Conservation (phyloP, 2,329 filamentous ascomycete genomes). For the Leptographium lundbergii region DNA sequence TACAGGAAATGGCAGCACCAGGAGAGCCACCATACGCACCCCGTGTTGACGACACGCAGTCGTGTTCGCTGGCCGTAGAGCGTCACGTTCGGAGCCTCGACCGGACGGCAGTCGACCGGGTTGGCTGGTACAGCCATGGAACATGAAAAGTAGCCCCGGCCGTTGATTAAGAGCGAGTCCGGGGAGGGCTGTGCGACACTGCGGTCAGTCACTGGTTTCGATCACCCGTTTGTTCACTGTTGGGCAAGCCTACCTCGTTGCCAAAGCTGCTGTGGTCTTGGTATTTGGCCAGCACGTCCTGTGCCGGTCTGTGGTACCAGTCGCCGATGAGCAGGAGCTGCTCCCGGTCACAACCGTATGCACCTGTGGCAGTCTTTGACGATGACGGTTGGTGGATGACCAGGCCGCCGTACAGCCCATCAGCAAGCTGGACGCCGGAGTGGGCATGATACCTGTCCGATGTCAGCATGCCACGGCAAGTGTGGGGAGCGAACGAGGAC, state of each 20-base stretch:
- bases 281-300: not conserved
- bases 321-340: constrained; percentile 5
- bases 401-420: constrained; percentile 6
- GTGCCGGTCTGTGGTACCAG: constrained; percentile 4
- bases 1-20: not conserved
- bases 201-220: no score
- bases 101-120: constrained; percentile 27
- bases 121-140: constrained; percentile 30
- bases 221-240: not conserved
- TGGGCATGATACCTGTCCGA: constrained; percentile 4
- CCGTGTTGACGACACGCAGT: constrained; percentile 11
- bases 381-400: constrained; percentile 2
- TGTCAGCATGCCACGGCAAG: not conserved
- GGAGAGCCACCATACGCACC: not conserved
- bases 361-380: not conserved
- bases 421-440: constrained; percentile 2
- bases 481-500: not conserved
- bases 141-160: constrained; percentile 29
- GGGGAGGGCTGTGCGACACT: constrained; percentile 23
- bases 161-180: constrained; percentile 33
- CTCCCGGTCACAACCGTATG: not conserved
- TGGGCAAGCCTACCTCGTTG: not conserved
- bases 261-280: not conserved
- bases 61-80: constrained; percentile 10
- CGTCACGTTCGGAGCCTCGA: constrained; percentile 5